A percentile compares a stretch with the other conserved stretches of the same genome.
Evolutionary conservation across 352 stramenopile genomes (phyloP).

Genomic region (Phytophthora pluvialis): DNA sequence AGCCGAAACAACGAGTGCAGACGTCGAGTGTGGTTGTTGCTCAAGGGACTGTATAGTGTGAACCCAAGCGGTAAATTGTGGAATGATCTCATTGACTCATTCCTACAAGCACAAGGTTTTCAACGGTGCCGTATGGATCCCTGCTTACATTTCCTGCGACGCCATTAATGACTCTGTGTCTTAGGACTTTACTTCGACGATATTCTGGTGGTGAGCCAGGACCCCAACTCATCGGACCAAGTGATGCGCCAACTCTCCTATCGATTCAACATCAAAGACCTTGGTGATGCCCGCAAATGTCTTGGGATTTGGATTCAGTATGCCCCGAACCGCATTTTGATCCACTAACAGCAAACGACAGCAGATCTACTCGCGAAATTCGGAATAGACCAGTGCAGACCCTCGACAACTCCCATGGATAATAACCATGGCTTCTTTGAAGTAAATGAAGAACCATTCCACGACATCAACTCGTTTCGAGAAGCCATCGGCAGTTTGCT

Average conservation of each 20-base stretch:
- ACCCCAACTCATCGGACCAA: neutral
- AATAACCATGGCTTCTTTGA: too few relatives aligned
- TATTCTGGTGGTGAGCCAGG: conserved; percentile 11
- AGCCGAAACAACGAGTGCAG: conserved; percentile 1
- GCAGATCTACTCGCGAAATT: too few relatives aligned
- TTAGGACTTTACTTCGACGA: conserved; percentile 17
- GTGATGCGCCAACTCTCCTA: neutral
- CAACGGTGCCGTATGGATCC: conserved; percentile 2
- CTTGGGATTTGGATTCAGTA: too few relatives aligned
- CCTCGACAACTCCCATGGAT: too few relatives aligned
- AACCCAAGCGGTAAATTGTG: conserved; percentile 9
- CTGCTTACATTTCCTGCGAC: conserved; percentile 5
- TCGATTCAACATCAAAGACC: too few relatives aligned
- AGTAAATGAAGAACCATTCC: too few relatives aligned
- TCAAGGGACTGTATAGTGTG: neutral
- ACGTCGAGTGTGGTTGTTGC: neutral
- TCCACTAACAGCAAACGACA: too few relatives aligned
- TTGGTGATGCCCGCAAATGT: neutral
- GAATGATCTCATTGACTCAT: conserved; percentile 17
- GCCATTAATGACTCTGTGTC: neutral
- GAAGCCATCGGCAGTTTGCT: too few relatives aligned
- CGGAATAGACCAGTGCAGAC: too few relatives aligned
- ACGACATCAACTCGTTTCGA: too few relatives aligned
- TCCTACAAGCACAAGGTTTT: conserved; percentile 14
- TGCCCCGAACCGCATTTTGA: too few relatives aligned